These are phyloP conservation scores for Epicoccum sorghinum DNA, from an alignment of 2,329 filamentous ascomycete species.

Conservation along the genomic window DNA sequence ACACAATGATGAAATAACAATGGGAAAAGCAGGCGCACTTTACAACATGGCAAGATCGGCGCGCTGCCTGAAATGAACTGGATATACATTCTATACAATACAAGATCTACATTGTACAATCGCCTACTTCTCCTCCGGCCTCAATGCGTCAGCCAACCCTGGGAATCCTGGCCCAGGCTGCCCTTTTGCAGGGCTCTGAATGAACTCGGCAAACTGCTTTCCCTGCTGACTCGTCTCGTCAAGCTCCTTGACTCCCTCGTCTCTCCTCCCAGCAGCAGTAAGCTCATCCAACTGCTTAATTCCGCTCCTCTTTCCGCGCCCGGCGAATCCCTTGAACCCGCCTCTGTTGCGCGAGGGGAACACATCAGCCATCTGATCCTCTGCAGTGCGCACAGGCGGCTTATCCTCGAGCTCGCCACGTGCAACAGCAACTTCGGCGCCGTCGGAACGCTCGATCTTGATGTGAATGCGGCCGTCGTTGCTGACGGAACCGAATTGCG, in stretches of 20 bases:
- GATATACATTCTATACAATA: too few relatives aligned
- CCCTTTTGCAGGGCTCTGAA: background rate
- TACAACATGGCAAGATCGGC: too few relatives aligned
- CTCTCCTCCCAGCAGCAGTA: background rate
- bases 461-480: conserved; percentile 41
- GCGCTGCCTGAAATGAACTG: too few relatives aligned
- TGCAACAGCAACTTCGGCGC: conserved; percentile 32
- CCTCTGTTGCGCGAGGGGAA: background rate
- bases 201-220: conserved; percentile 18
- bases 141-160: too few relatives aligned
- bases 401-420: conserved; percentile 34
- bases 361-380: background rate
- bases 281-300: conserved; percentile 26
- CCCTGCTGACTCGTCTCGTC: conserved; percentile 27
- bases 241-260: conserved; percentile 2
- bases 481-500: conserved; percentile 48
- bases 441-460: conserved; percentile 27
- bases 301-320: conserved; percentile 14
- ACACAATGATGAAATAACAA: too few relatives aligned
- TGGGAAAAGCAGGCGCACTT: too few relatives aligned
- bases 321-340: background rate
- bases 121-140: too few relatives aligned
- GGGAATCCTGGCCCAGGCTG: too few relatives aligned
- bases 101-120: too few relatives aligned
- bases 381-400: conserved; percentile 18